These are phyloP conservation scores for Phytophthora ohioensis DNA, from an alignment of 352 stramenopile species.

Conservation along the genomic window DNA sequence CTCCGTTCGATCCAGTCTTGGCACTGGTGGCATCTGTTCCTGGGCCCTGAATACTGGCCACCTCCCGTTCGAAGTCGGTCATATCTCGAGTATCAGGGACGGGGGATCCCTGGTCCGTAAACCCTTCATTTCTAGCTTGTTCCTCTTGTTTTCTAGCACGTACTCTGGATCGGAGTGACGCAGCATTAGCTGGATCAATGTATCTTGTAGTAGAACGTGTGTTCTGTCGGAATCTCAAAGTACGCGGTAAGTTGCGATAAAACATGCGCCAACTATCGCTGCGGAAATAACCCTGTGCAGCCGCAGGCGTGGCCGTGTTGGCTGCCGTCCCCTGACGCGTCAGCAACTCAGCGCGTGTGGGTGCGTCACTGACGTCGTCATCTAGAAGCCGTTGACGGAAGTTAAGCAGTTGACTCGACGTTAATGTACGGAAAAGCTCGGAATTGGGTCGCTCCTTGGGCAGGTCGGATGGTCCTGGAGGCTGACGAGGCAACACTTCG, in stretches of 20 bases:
- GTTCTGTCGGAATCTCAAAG: constrained; percentile 79
- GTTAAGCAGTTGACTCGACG: constrained; percentile 69
- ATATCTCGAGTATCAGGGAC: constrained; percentile 26
- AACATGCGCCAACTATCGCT: constrained; percentile 68
- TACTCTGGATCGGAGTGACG: constrained; percentile 62
- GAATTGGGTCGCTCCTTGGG: constrained; percentile 58
- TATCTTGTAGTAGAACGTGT: constrained; percentile 80
- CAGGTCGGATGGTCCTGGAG: constrained; percentile 29
- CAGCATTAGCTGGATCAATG: constrained; percentile 77
- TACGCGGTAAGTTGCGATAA: constrained; percentile 71
- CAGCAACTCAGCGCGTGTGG: constrained; percentile 28
- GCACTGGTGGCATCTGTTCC: constrained; percentile 26
- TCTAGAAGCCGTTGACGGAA: constrained; percentile 64
- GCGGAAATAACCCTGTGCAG: constrained; percentile 35
- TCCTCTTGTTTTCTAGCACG: constrained; percentile 65
- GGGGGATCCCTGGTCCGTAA: constrained; percentile 35
- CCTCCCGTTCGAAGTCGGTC: constrained; percentile 68
- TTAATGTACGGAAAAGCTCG: constrained; percentile 80
- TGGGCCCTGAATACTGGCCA: constrained; percentile 37
- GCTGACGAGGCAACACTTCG: constrained; percentile 64
- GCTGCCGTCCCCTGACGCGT: constrained; percentile 8
- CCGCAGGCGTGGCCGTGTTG: constrained; percentile 8
- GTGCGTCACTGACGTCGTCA: constrained; percentile 46
- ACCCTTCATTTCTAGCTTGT: constrained; percentile 44
- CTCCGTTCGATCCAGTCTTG: constrained; percentile 12